phyloP scores from a whole-genome alignment of 768 basidiomycete genomes.

The Asterophora parasitica region DNA sequence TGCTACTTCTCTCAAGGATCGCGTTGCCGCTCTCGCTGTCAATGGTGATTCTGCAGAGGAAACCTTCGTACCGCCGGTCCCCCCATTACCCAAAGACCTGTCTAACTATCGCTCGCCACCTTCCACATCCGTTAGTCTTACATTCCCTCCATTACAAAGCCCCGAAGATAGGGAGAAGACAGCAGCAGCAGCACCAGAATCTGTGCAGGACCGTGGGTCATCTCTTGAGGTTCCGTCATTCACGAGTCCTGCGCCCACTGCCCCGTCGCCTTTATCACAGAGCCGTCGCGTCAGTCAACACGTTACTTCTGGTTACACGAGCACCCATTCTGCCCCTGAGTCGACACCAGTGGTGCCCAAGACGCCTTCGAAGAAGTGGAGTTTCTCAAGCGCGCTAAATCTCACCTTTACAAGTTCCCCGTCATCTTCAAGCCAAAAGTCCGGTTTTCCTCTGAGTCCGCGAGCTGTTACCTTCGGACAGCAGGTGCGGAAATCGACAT shows the following conservation, averaged over 20 bases:
- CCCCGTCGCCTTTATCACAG: slow-evolving; percentile 22
- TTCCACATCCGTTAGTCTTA: slow-evolving; percentile 48
- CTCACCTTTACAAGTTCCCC: slow-evolving; percentile 67
- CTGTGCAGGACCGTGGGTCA: slow-evolving; percentile 41
- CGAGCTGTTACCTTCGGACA: slow-evolving; percentile 64
- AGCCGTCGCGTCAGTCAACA: slow-evolving; percentile 36
- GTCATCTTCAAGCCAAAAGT: slow-evolving; percentile 52
- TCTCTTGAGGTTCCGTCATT: slow-evolving; percentile 49
- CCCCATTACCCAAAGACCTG: slow-evolving; percentile 87
- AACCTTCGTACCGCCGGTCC: slow-evolving; percentile 81
- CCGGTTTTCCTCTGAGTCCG: slow-evolving; percentile 60
- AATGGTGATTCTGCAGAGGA: slow-evolving; percentile 60
- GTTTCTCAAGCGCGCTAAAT: slow-evolving; percentile 82
- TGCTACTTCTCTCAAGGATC: slow-evolving; percentile 58
- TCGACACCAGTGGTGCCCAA: slow-evolving; percentile 48
- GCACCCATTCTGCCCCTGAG: slow-evolving; percentile 37
- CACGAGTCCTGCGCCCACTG: slow-evolving; percentile 26
- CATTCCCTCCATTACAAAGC: slow-evolving; percentile 39
- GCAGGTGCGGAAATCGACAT: slow-evolving; percentile 62
- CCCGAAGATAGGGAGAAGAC: slow-evolving; percentile 40
- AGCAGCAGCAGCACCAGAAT: slow-evolving; percentile 37
- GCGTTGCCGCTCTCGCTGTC: slow-evolving; percentile 54
- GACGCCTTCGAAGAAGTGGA: slow-evolving; percentile 96
- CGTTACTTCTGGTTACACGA: slow-evolving; percentile 29
- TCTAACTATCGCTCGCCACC: slow-evolving; percentile 73